Conservation (phyloP, 2,329 filamentous ascomycete species). For the Cyphellophora europaea region DNA sequence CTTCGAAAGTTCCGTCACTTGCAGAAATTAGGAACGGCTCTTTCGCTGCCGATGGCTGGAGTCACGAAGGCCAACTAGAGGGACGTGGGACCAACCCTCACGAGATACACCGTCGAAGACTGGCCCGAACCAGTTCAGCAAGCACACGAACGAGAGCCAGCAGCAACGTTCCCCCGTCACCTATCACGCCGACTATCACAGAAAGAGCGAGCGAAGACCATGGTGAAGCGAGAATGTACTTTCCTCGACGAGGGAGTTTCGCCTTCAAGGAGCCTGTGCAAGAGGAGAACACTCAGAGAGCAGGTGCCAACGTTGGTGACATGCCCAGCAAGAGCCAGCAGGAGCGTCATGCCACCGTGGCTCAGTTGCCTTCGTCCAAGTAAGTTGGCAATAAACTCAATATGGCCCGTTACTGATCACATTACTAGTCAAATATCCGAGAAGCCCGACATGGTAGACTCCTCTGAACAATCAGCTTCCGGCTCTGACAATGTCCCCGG, state of each 20-base stretch:
- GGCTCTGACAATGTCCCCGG: conserved; percentile 9
- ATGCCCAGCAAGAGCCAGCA: too few species aligned
- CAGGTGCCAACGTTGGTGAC: too few species aligned
- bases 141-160: conserved; percentile 16
- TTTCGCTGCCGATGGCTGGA: conserved; percentile 23
- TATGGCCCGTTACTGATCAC: too few species aligned
- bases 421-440: too few species aligned
- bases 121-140: conserved; percentile 19
- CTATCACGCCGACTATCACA: conserved; percentile 7
- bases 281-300: conserved; percentile 8
- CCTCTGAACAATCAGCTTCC: too few species aligned
- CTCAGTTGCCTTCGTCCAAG: too few species aligned
- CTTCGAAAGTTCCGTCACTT: conserved; percentile 23
- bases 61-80: conserved; percentile 23
- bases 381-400: too few species aligned
- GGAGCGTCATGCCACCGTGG: too few species aligned
- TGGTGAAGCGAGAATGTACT: conserved; percentile 7
- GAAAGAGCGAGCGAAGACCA: conserved; percentile 10
- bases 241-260: conserved; percentile 9
- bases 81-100: conserved; percentile 20
- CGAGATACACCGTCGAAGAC: conserved; percentile 20
- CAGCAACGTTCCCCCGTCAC: conserved; percentile 5
- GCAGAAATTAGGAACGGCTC: conserved; percentile 23
- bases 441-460: too few species aligned
- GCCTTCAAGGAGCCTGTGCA: conserved; percentile 5